Base-by-base conservation (phyloP, 495 filamentous ascomycete species). In the Podospora tetraspora region DNA sequence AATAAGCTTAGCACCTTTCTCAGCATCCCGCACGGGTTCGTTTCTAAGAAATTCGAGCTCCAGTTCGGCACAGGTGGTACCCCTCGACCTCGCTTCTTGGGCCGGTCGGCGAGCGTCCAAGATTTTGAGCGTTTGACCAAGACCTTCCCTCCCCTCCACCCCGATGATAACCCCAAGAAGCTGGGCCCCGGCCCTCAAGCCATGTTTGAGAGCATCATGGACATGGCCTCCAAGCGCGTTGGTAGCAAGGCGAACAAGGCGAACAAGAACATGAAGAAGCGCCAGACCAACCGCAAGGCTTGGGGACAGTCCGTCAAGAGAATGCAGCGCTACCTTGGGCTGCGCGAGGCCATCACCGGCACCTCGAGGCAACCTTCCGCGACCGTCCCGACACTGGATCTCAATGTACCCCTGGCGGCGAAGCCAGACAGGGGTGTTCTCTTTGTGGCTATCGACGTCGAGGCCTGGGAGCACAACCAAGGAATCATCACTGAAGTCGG, bases 371-470 rank as follows among this genome's bases (percentile, higher is more conserved):
- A 19, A 3, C 11, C 57, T 16, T n/a, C 34, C 11, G 23, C n/a
- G 1, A n/a, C 30, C 19, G 37, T 59, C 16, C 62, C 52, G 25
- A n/a, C 63, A 13, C 62, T 72, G 29, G 66, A 74, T 30, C 64
- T 75, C 63, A 62, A 60, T 21, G 68, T 56, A 27, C 70, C 74
- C 19, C 71, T 70, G 65, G 76, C 80, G 2, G 86, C 86, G 70
- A 78, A 83, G 21, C 70, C 79, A 23, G 80, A 84, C 52, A 34
- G 70, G 8, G 73, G 72, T 7, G 85, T 90, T 1, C 79, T 96
- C 24, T 92, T 99, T 71, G 80, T 97, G 66, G 87, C 84, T 69
- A 79, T 97, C 59, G 94, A 99, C 73, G 75, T 93, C 32, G 95
- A 99, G 76, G 86, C 88, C 9, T 94, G 88, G 69, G 94, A 98